Evolutionary conservation across 305 asterid species (phyloP), one percentile per base, ranked within the genome.

Genomic region (Fraxinus paxiana): DNA sequence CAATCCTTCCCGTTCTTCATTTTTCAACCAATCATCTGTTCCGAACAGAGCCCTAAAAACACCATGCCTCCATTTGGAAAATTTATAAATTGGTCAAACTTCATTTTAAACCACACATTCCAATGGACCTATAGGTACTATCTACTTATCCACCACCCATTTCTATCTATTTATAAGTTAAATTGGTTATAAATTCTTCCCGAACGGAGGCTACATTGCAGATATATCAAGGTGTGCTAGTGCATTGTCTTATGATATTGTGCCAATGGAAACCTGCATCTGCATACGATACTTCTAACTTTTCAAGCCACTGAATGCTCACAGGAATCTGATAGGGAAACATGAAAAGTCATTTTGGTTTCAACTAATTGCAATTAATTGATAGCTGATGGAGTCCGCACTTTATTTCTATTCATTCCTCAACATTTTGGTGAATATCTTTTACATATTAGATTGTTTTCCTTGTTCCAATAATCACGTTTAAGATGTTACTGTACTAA

Each of bases 191-290:
- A n/a, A 51, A 51, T 51, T 51, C 22, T 51, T 51, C 22, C 61
- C 61, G n/a, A n/a, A 51, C 7, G 22, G 22, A 51, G 22, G 61
- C 61, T 51, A 59, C 78, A 35, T n/a, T 34, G 54, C 35, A 76
- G 77, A 87, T 76, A 41, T 77, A 48, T 82, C 56, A 20, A 18
- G 73, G 56, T 67, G 28, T 73, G 59, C 77, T 63, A 22, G 72
- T 61, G 46, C 20, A 72, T 76, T 38, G 77, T 41, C 77, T 61
- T 74, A 72, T 51, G 46, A 13, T 76, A 28, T 56, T 59, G 30
- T 75, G 74, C 69, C 48, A 41, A 63, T 10, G 22, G 65, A 76
- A 46, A 65, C 35, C 48, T 3, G 37, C 26, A 38, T 46, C 67
- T 73, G 18, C 59, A 22, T 24, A 20, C 69, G 75, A 15, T 51